Percentiles rank a stretch among this genome's conserved stretches.
Conservation (phyloP, 495 filamentous ascomycete species). For the Opeltia flavorubescens region DNA sequence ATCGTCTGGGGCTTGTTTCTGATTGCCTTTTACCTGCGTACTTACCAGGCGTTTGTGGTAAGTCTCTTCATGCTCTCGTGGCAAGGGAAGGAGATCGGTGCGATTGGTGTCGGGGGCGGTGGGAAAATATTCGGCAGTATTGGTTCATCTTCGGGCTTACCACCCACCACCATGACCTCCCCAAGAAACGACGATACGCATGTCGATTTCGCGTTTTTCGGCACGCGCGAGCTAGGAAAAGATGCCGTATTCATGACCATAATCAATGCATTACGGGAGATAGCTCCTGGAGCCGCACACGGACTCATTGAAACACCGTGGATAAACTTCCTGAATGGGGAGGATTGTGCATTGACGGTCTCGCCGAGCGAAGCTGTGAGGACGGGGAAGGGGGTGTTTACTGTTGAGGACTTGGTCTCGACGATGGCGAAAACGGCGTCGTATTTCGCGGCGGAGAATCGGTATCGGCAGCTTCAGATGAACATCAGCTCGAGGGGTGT, state of each 20-base stretch:
- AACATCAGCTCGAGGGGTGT: background rate
- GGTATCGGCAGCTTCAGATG: background rate
- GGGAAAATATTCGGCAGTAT: background rate
- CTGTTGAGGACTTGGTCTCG: background rate
- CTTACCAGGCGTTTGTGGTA: background rate
- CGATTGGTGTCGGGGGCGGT: background rate
- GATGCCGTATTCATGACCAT: slow-evolving; percentile 27
- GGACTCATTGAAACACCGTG: background rate
- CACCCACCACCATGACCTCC: background rate
- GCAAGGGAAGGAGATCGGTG: background rate
- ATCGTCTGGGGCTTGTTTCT: background rate
- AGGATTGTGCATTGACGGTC: background rate
- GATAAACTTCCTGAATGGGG: background rate
- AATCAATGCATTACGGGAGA: background rate
- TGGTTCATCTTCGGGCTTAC: background rate
- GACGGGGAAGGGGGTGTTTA: background rate
- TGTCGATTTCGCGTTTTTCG: slow-evolving; percentile 35
- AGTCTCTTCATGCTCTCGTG: background rate
- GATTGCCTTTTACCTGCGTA: background rate
- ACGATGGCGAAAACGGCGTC: background rate
- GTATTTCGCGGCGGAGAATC: background rate
- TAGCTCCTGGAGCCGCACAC: background rate
- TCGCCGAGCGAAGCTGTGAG: background rate
- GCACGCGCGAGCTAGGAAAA: slow-evolving; percentile 54
- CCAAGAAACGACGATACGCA: too few species aligned